Evolutionary conservation across 108 stramenopile species (phyloP).

Genomic region (Pseudonitzschia pungens): DNA sequence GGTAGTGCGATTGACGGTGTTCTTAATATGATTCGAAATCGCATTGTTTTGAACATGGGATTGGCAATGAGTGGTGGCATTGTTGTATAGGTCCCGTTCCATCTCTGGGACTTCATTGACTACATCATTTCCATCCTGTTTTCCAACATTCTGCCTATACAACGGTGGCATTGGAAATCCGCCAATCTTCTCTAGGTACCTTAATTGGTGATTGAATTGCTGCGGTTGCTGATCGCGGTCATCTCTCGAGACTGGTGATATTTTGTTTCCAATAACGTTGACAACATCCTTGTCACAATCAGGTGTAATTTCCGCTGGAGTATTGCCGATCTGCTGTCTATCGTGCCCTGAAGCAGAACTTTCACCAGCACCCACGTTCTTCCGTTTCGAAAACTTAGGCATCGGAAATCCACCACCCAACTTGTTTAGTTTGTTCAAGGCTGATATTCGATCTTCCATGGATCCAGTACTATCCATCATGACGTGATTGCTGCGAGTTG

Average conservation of each 20-base stretch:
- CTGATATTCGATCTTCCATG: not conserved
- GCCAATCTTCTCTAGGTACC: not conserved
- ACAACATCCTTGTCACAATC: conserved; percentile 7
- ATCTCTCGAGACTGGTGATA: not conserved
- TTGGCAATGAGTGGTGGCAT: not conserved
- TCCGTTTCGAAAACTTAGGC: not conserved
- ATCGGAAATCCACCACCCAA: conserved; percentile 7
- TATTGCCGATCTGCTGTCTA: not conserved
- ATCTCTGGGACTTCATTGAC: not conserved
- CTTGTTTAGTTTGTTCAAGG: not conserved
- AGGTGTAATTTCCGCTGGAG: conserved; percentile 5
- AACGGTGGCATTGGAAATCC: conserved; percentile 15
- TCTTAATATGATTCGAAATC: not conserved
- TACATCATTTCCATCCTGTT: not conserved
- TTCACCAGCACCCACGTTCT: not conserved
- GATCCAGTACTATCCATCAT: not conserved
- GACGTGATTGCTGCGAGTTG: not conserved
- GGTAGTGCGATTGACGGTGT: not conserved
- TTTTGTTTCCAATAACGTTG: not conserved
- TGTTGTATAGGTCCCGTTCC: not conserved
- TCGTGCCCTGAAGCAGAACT: not conserved
- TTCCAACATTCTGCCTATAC: not conserved
- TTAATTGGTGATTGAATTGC: not conserved
- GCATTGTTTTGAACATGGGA: not conserved
- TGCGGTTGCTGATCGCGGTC: not conserved